Percentiles rank a stretch among this genome's conserved stretches.
Conservation (phyloP, 257 asterid genomes). For the Forsythia viridissima region DNA sequence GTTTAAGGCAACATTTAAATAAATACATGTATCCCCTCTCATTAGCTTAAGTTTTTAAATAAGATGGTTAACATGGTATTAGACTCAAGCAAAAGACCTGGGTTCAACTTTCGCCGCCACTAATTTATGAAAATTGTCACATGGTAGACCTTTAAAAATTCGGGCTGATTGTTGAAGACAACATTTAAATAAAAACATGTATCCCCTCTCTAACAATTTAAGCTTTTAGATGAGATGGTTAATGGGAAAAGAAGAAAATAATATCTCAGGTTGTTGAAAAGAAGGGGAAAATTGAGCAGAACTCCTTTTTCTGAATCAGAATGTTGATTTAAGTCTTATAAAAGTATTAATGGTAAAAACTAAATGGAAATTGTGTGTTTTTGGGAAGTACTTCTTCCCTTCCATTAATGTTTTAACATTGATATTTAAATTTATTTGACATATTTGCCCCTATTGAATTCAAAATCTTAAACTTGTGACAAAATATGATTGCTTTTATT, state of each 20-base stretch:
- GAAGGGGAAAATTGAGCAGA: not conserved
- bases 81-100: too few species aligned
- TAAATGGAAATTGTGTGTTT: not conserved
- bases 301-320: not conserved
- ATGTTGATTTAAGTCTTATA: not conserved
- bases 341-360: not conserved
- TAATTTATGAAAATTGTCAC: not conserved
- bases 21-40: not conserved
- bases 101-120: not conserved
- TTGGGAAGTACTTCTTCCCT: not conserved
- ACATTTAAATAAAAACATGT: not conserved
- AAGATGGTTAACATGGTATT: not conserved
- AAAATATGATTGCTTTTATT: not conserved
- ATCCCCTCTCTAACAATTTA: too few species aligned
- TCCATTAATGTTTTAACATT: not conserved
- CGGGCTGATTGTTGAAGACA: not conserved
- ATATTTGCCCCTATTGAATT: not conserved
- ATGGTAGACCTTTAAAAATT: not conserved
- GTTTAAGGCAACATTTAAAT: not conserved
- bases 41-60: not conserved
- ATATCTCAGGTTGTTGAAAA: not conserved
- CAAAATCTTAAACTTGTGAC: not conserved
- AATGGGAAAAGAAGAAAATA: not conserved
- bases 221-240: not conserved
- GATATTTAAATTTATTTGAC: not conserved